phyloP scores from a whole-genome alignment of 2,329 filamentous ascomycete genomes.

The Fusarium decemcellulare region DNA sequence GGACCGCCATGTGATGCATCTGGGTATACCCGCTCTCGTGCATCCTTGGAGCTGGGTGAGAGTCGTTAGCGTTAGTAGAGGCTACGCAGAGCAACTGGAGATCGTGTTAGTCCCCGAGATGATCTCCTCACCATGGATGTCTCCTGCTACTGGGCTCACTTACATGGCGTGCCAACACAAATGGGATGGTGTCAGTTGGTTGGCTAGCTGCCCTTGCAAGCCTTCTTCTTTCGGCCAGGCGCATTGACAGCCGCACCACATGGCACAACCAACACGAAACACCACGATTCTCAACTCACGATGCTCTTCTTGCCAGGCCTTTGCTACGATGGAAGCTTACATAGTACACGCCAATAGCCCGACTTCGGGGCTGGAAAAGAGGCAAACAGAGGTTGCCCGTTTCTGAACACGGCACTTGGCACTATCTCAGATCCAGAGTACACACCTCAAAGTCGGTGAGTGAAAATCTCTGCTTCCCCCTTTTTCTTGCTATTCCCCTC shows the following conservation, averaged over 20 bases:
- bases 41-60: slow-evolving; percentile 21
- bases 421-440: neutral
- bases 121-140: slow-evolving; percentile 30
- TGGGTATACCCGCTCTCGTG: slow-evolving; percentile 42
- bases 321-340: neutral
- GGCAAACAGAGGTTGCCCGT: neutral
- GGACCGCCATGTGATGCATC: slow-evolving; percentile 34
- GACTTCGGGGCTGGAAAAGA: neutral
- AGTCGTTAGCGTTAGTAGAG: slow-evolving; percentile 9
- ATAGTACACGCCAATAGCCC: neutral
- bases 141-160: neutral
- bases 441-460: slow-evolving; percentile 23
- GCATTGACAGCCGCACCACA: slow-evolving; percentile 4
- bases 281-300: slow-evolving; percentile 29
- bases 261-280: slow-evolving; percentile 14
- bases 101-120: slow-evolving; percentile 30
- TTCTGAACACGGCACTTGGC: neutral
- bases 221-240: slow-evolving; percentile 35
- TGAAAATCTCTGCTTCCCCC: slow-evolving; percentile 17
- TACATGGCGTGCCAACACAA: neutral
- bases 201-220: slow-evolving; percentile 36
- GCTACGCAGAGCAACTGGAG: slow-evolving; percentile 28
- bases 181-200: slow-evolving; percentile 38
- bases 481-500: slow-evolving; percentile 22
- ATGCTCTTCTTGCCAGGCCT: slow-evolving; percentile 20